Evolutionary conservation across 2,329 filamentous ascomycete genomes (phyloP).

Genomic region (Cadophora gregata): DNA sequence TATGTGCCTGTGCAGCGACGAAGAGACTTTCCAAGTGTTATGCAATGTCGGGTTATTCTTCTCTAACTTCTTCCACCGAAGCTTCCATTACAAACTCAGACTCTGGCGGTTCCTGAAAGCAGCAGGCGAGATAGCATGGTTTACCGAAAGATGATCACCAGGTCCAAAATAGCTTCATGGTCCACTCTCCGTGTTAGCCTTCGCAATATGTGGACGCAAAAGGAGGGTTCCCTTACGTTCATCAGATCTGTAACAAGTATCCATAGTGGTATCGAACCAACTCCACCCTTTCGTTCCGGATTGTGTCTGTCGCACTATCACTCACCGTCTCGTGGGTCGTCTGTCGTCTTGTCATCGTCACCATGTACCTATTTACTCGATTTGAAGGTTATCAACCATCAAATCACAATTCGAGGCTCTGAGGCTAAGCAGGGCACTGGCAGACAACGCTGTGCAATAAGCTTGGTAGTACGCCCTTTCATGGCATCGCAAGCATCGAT

Average conservation of each 20-base stretch:
- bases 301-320: neutral
- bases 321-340: neutral
- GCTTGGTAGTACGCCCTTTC: neutral
- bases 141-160: slow-evolving; percentile 48
- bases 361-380: neutral
- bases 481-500: neutral
- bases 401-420: neutral
- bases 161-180: slow-evolving; percentile 87
- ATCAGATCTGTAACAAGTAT: neutral
- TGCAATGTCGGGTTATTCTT: slow-evolving; percentile 42
- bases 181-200: slow-evolving; percentile 83
- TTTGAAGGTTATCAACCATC: neutral
- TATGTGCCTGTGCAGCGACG: neutral
- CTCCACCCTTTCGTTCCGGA: neutral
- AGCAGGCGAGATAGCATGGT: slow-evolving; percentile 78
- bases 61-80: slow-evolving; percentile 56
- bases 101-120: slow-evolving; percentile 65
- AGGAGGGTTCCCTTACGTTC: slow-evolving; percentile 85
- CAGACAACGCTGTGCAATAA: neutral
- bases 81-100: slow-evolving; percentile 64
- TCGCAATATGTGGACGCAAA: slow-evolving; percentile 90
- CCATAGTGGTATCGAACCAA: neutral
- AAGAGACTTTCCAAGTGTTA: slow-evolving; percentile 23
- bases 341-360: neutral
- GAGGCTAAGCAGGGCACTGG: neutral